Evolutionary conservation across 495 filamentous ascomycete species (phyloP), one percentile per base, ranked within the genome.

Genomic region (Hapsidospora chrysogenum): DNA sequence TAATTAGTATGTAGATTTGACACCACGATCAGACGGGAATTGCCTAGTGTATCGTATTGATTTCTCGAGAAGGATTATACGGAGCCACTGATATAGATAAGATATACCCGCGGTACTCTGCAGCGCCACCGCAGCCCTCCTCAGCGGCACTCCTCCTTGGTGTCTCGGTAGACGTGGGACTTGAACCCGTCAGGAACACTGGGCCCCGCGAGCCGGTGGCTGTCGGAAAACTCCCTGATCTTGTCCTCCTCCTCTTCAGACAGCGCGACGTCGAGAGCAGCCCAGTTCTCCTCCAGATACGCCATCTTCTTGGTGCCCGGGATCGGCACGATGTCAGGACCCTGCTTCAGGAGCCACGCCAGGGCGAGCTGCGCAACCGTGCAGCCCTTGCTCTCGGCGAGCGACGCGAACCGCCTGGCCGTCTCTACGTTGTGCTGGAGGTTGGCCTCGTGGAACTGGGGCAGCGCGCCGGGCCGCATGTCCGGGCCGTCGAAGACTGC

Each of bases 251-350:
- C 70, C 20, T 60, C 55, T 0, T 43, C 44, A 0, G 49, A 61
- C 17, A 77, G 35, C 1, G 34, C 23, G 3, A 75, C 44, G 4
- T 63, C 25, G 7, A 66, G 16, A 3, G 68, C 60, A 2, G 42
- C 63, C 6, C 60, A 31, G 44, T 76, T 78, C 49, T 76, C 63
- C 40, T 72, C 67, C n/a, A 76, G 42, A 23, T 70, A 65, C 37
- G 59, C 61, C 30, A 65, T 51, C 39, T 53, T 63, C 50, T 61
- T 76, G 4, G 72, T 76, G 3, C 74, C 74, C 4, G 64, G 68
- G 29, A 70, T 67, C 8, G 64, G 57, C 33, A 71, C 50, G 42
- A 74, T 56, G 32, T 72, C 64, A 2, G 61, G 56, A 4, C 70
- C 71, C 48, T 76, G 71, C 6, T 60, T 58, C 41, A 72, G 35